A percentile compares a stretch with the other conserved stretches of the same genome.
Evolutionary conservation across 2,329 filamentous ascomycete genomes (phyloP).

Genomic region (Colletotrichum acutatum): DNA sequence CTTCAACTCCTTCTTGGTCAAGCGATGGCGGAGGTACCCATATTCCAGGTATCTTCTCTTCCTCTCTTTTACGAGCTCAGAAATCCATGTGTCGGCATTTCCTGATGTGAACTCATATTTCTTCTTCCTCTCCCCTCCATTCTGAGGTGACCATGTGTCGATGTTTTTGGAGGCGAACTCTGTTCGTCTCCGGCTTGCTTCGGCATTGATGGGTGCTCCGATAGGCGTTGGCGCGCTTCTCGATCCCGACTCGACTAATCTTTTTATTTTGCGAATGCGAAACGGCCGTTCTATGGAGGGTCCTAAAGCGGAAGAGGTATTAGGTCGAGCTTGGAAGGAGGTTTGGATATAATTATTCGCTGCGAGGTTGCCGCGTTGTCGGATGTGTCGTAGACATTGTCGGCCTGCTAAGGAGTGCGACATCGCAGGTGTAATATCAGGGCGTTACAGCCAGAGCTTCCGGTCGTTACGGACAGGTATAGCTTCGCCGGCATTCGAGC

Average conservation of each 20-base stretch:
- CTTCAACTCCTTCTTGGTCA: slow-evolving; percentile 16
- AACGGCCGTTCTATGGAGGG: background rate
- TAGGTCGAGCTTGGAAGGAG: background rate
- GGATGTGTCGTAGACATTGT: slow-evolving; percentile 15
- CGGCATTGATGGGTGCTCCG: background rate
- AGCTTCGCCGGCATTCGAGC: background rate
- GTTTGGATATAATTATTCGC: background rate
- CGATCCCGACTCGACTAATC: background rate
- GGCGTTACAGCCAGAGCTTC: background rate
- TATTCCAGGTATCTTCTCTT: slow-evolving; percentile 37
- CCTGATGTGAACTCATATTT: background rate
- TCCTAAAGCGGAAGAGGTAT: background rate
- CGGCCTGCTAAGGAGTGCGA: slow-evolving; percentile 3
- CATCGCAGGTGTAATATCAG: background rate
- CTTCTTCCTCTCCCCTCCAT: background rate
- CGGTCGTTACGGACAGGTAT: background rate
- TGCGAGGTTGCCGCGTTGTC: slow-evolving; percentile 8
- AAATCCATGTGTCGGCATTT: background rate
- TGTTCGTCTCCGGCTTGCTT: background rate
- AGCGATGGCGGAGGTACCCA: slow-evolving; percentile 31
- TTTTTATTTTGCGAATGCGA: background rate
- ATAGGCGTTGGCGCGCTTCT: background rate
- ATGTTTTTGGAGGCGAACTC: background rate
- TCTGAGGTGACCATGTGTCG: background rate
- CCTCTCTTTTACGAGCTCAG: background rate